A percentile compares a stretch with the other conserved stretches of the same genome.
These are phyloP conservation scores for Vitis amurensis DNA, from an alignment of 164 flowering plant genomes.

Conservation along the genomic window DNA sequence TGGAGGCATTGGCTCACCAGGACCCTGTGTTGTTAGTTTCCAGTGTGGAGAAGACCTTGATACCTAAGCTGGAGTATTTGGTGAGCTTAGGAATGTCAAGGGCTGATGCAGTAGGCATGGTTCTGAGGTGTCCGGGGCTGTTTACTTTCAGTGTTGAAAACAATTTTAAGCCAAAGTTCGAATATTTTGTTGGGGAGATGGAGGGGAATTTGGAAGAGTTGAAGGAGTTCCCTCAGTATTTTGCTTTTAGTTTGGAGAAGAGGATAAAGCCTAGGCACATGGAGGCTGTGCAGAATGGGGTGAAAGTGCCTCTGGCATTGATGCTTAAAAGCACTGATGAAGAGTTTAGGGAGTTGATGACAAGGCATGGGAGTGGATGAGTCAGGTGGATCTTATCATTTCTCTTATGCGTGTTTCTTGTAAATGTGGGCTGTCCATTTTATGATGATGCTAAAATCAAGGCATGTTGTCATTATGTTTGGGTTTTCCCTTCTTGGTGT, in stretches of 20 bases:
- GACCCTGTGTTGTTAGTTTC: slow-evolving; percentile 80
- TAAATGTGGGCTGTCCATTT: too few relatives aligned
- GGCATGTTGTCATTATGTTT: too few relatives aligned
- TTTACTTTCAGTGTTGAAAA: slow-evolving; percentile 90
- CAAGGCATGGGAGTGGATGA: slow-evolving; percentile 15
- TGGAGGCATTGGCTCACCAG: slow-evolving; percentile 64
- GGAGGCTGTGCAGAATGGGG: slow-evolving; percentile 48
- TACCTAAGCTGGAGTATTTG: slow-evolving; percentile 73
- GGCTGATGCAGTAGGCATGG: slow-evolving; percentile 71
- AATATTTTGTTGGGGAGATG: slow-evolving; percentile 64
- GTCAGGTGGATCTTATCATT: too few relatives aligned
- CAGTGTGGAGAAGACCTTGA: slow-evolving; percentile 74
- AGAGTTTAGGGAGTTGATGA: slow-evolving; percentile 57
- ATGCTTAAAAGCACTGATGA: slow-evolving; percentile 86
- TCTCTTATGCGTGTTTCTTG: too few relatives aligned
- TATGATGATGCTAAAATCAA: too few relatives aligned
- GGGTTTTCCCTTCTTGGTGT: too few relatives aligned
- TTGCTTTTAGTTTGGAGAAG: slow-evolving; percentile 91
- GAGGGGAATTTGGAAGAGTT: slow-evolving; percentile 58
- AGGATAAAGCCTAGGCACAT: slow-evolving; percentile 80
- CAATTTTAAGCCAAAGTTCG: slow-evolving; percentile 84
- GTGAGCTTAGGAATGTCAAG: slow-evolving; percentile 50
- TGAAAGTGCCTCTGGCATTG: slow-evolving; percentile 48
- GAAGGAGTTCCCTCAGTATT: slow-evolving; percentile 89
- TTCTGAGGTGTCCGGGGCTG: slow-evolving; percentile 74